phyloP scores from a whole-genome alignment of 2,329 filamentous ascomycete genomes.

The Hypoxylon sp. region DNA sequence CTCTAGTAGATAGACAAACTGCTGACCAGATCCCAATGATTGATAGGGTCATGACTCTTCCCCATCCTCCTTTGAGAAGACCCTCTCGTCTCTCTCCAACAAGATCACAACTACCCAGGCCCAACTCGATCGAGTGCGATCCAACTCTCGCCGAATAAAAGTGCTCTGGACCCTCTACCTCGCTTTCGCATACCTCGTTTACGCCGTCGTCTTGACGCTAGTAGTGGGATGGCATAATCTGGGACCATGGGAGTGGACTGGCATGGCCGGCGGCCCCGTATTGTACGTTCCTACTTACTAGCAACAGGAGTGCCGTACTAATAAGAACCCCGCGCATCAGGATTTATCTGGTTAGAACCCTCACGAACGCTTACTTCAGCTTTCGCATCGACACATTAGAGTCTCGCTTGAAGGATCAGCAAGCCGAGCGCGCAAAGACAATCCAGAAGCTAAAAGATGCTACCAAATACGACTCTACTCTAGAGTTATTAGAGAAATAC shows the following conservation, averaged over 20 bases:
- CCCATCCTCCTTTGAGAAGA: slow-evolving; percentile 93
- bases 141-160: slow-evolving; percentile 81
- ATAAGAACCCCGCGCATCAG: slow-evolving; percentile 59
- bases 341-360: slow-evolving; percentile 82
- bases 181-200: slow-evolving; percentile 90
- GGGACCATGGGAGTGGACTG: slow-evolving; percentile 82
- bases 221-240: slow-evolving; percentile 89
- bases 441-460: slow-evolving; percentile 96
- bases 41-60: slow-evolving; percentile 81
- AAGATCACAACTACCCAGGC: slow-evolving; percentile 85
- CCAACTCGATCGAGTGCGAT: slow-evolving; percentile 79
- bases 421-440: slow-evolving; percentile 84
- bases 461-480: slow-evolving; percentile 95
- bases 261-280: slow-evolving; percentile 82
- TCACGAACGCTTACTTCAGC: slow-evolving; percentile 80
- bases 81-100: slow-evolving; percentile 82
- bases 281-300: slow-evolving; percentile 66
- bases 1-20: not conserved
- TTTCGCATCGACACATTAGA: slow-evolving; percentile 82
- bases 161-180: slow-evolving; percentile 93
- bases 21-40: slow-evolving; percentile 12
- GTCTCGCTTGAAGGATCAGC: slow-evolving; percentile 78
- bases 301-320: slow-evolving; percentile 20
- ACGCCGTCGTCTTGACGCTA: slow-evolving; percentile 83
- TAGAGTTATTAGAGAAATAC: slow-evolving; percentile 94